phyloP scores from a whole-genome alignment of 1,139 yeast genomes.

The Scheffersomyces quercinus region DNA sequence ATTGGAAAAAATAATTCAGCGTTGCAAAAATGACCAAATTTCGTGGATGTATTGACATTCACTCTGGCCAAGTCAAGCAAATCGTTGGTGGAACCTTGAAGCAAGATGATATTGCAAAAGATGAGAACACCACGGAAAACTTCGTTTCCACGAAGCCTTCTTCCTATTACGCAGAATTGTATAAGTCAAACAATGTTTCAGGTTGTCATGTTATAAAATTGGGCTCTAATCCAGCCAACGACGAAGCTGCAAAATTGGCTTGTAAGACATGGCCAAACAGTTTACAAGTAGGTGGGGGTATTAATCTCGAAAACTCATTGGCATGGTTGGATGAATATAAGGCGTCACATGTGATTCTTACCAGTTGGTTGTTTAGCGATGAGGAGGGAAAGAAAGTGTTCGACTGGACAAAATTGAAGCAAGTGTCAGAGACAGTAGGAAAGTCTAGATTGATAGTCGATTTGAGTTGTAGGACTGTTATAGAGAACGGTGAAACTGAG shows the following conservation, averaged over 20 bases:
- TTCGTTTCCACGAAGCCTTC: constrained; percentile 79
- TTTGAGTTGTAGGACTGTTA: constrained; percentile 72
- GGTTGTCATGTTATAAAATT: constrained; percentile 95
- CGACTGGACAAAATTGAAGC: constrained; percentile 52
- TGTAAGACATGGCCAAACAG: constrained; percentile 68
- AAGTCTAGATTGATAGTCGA: constrained; percentile 78
- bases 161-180: constrained; percentile 73
- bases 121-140: constrained; percentile 61
- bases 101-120: constrained; percentile 42
- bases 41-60: constrained; percentile 94
- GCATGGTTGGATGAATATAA: constrained; percentile 64
- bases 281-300: constrained; percentile 93
- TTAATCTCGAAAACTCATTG: constrained; percentile 68
- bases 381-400: constrained; percentile 40
- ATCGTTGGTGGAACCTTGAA: constrained; percentile 91
- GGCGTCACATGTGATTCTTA: constrained; percentile 86
- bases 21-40: constrained; percentile 67
- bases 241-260: constrained; percentile 79
- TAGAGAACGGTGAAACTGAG: constrained; percentile 22
- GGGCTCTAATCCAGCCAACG: constrained; percentile 75
- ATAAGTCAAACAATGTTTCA: constrained; percentile 51
- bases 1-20: too few species aligned
- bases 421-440: constrained; percentile 56
- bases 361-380: constrained; percentile 79
- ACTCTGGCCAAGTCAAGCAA: constrained; percentile 92